These are phyloP conservation scores for Lyophyllum atratum DNA, from an alignment of 768 basidiomycete genomes.

Conservation along the genomic window DNA sequence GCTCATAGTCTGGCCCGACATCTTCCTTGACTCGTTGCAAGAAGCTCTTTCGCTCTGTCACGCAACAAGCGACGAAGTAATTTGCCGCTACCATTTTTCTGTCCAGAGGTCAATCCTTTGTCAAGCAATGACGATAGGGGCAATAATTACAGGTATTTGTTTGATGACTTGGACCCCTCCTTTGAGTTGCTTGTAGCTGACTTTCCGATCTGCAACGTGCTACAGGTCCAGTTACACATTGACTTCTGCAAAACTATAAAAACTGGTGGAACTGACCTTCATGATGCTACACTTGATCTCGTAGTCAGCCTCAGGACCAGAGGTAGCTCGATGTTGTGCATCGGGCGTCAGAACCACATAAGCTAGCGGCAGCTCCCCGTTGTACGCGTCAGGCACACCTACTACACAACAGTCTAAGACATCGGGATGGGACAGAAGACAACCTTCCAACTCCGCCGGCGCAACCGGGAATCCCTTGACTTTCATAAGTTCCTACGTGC, in stretches of 20 bases:
- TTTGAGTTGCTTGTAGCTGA: constrained; percentile 52
- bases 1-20: constrained; percentile 13
- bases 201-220: constrained; percentile 51
- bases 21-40: constrained; percentile 5
- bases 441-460: constrained; percentile 59
- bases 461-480: constrained; percentile 61
- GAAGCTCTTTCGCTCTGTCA: constrained; percentile 20
- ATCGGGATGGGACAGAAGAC: constrained; percentile 48
- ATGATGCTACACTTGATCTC: constrained; percentile 40
- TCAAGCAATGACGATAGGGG: not conserved
- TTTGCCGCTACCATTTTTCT: constrained; percentile 62
- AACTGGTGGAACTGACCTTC: constrained; percentile 33
- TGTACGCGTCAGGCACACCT: constrained; percentile 58
- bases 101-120: not conserved
- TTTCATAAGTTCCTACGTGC: constrained; percentile 61
- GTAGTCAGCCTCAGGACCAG: constrained; percentile 25
- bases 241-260: not conserved
- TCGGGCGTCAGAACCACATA: constrained; percentile 53
- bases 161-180: constrained; percentile 39
- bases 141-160: constrained; percentile 30
- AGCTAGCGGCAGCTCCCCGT: constrained; percentile 67
- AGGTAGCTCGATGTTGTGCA: constrained; percentile 32
- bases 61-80: constrained; percentile 46
- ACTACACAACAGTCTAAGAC: constrained; percentile 64
- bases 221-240: constrained; percentile 15